phyloP scores from a whole-genome alignment of 2,329 filamentous ascomycete species.

The Arachnomyces sp. region DNA sequence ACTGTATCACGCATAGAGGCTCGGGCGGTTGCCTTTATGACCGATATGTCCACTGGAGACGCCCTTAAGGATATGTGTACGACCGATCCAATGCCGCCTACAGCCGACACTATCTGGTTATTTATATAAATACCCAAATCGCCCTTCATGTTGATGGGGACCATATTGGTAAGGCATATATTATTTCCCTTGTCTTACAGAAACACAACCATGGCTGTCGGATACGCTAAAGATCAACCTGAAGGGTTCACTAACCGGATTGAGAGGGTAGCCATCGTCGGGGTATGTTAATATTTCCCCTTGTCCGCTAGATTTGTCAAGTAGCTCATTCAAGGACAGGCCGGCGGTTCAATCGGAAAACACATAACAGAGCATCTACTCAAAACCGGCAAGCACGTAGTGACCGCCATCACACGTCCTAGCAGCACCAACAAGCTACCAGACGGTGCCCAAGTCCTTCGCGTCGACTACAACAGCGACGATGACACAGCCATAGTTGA shows the following conservation, averaged over 20 bases:
- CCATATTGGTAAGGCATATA: too few relatives aligned
- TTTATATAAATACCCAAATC: too few relatives aligned
- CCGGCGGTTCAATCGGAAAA: slow-evolving; percentile 26
- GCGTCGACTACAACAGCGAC: slow-evolving; percentile 39
- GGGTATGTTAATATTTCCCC: slow-evolving; percentile 19
- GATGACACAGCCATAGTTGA: slow-evolving; percentile 38
- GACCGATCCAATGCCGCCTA: too few relatives aligned
- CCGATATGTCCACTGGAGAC: too few relatives aligned
- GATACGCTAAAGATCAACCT: slow-evolving; percentile 32
- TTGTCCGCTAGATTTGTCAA: slow-evolving; percentile 9
- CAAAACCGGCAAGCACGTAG: slow-evolving; percentile 40
- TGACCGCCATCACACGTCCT: slow-evolving; percentile 45
- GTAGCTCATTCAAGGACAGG: slow-evolving; percentile 16
- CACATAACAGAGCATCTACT: slow-evolving; percentile 31
- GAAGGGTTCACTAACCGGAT: slow-evolving; percentile 30
- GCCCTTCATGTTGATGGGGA: too few relatives aligned
- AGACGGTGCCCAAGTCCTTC: slow-evolving; percentile 33
- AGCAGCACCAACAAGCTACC: slow-evolving; percentile 38
- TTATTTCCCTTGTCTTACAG: too few relatives aligned
- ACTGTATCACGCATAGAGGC: too few relatives aligned
- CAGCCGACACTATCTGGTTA: too few relatives aligned
- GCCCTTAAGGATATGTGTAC: too few relatives aligned
- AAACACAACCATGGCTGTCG: slow-evolving; percentile 26
- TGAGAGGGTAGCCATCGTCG: slow-evolving; percentile 32
- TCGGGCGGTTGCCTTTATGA: too few relatives aligned